These are phyloP conservation scores for Metroxylon sagu DNA, from an alignment of 176 grass and related monocot species.

Conservation along the genomic window DNA sequence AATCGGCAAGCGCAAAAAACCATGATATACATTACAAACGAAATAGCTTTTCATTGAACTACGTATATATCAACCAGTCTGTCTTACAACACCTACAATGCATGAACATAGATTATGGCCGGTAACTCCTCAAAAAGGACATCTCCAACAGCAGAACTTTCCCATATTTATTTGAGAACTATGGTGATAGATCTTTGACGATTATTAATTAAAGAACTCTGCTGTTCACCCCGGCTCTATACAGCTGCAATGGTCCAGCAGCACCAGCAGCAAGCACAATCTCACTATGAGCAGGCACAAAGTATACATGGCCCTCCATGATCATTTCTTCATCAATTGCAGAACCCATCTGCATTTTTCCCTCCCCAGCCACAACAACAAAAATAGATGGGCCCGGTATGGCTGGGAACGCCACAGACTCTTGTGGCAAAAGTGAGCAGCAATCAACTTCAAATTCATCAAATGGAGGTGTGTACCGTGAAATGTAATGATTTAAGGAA, in stretches of 20 bases:
- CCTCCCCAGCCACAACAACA: conserved; percentile 44
- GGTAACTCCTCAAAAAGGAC: too few relatives aligned
- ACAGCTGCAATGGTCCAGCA: conserved; percentile 31
- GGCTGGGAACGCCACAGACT: conserved; percentile 35
- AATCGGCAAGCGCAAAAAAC: too few relatives aligned
- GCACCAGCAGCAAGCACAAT: conserved; percentile 36
- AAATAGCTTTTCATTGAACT: too few relatives aligned
- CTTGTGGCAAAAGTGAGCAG: conserved; percentile 29
- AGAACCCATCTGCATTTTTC: conserved; percentile 28
- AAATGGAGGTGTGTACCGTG: conserved; percentile 71
- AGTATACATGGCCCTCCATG: conserved; percentile 59
- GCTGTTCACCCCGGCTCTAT: conserved; percentile 72
- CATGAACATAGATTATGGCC: too few relatives aligned
- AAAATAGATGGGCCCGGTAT: conserved; percentile 76
- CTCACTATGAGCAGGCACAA: conserved; percentile 48
- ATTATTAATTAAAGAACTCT: conserved; percentile 50
- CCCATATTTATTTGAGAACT: too few relatives aligned
- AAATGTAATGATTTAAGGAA: conserved; percentile 34
- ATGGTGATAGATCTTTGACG: not conserved
- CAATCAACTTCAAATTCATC: conserved; percentile 81
- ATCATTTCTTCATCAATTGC: conserved; percentile 24
- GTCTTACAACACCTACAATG: too few relatives aligned
- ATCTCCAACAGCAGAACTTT: too few relatives aligned
- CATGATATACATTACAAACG: too few relatives aligned
- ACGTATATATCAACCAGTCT: too few relatives aligned